phyloP scores from a whole-genome alignment of 371 early-diverging fungal genomes.

The Parasitella parasitica region DNA sequence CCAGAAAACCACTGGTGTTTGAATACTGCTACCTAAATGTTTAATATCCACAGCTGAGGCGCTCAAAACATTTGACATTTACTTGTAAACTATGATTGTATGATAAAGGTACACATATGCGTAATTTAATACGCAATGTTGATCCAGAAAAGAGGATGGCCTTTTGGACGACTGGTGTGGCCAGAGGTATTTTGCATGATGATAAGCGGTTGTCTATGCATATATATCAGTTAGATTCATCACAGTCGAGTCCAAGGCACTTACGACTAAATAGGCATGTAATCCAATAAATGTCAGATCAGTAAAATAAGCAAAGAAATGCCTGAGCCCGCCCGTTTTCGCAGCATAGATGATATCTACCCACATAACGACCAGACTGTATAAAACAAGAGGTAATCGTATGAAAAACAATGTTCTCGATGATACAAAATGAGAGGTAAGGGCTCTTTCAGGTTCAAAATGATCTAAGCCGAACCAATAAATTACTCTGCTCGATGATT shows the following conservation, averaged over 20 bases:
- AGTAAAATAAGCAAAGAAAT: constrained; percentile 54
- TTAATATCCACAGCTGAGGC: neutral
- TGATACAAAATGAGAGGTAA: constrained; percentile 55
- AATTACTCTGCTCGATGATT: constrained; percentile 23
- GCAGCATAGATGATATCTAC: constrained; percentile 35
- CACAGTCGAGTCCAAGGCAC: neutral
- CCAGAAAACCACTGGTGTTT: constrained; percentile 62
- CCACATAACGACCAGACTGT: constrained; percentile 42
- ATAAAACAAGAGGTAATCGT: constrained; percentile 35
- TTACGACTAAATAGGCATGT: constrained; percentile 51
- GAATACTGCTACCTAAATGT: constrained; percentile 18
- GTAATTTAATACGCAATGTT: constrained; percentile 38
- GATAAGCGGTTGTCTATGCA: constrained; percentile 21
- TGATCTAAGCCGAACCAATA: constrained; percentile 51
- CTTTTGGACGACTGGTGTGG: constrained; percentile 6
- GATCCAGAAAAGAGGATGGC: constrained; percentile 34
- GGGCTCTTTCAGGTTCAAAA: constrained; percentile 55
- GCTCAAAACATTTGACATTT: neutral
- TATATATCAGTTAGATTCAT: neutral
- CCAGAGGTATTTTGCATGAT: constrained; percentile 39
- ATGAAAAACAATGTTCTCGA: constrained; percentile 43
- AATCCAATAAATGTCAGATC: constrained; percentile 56
- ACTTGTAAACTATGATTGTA: constrained; percentile 46
- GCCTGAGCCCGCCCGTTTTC: constrained; percentile 12
- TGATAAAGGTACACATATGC: constrained; percentile 46